Evolutionary conservation across 2,329 filamentous ascomycete species (phyloP), one percentile per base, ranked within the genome.

Genomic region (Cytospora chrysosperma): DNA sequence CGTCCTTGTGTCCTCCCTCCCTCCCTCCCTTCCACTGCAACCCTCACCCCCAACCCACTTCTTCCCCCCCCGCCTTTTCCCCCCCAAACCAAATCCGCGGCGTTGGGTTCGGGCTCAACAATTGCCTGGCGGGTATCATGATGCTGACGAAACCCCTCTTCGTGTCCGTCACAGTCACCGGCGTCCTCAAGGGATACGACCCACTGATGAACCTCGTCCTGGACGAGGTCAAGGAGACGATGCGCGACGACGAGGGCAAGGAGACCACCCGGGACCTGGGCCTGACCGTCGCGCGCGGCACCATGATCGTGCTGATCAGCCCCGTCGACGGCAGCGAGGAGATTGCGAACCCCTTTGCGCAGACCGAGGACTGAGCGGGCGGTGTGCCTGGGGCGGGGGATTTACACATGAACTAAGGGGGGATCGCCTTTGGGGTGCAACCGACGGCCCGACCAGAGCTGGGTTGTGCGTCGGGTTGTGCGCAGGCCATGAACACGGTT

Each of bases 181-280:
- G 95, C 59, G 92, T 87, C 1, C 82, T 99, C 50, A 98, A 98
- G 77, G 95, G 95, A 67, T 98, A 93, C 76, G 95, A 99, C 75
- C 93, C 95, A 71, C 83, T 99, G 65, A 98, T 98, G 93, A 99
- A 99, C 75, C 83, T 99, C 67, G 95, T 99, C 28, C 82, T 99
- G 62, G 95, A 98, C 73, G 91, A 98, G 70, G 94, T 96, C 59
- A 88, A 95, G 75, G 95, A 99, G 76, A 85, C 89, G 55, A 88
- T 97, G 78, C 85, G 90, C 81, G 95, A 99, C 74, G 94, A 97
- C 65, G 90, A 97, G 75, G 94, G 93, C 69, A 97, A 96, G 78
- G 89, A 93, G 70, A 88, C 87, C 64, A 89, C 89, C 30, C 86
- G 93, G 68, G 85, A 89, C 21, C 87, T 97, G 24, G 93, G 93